Conservation (phyloP, 352 stramenopile species). For the Peronospora farinosa region DNA sequence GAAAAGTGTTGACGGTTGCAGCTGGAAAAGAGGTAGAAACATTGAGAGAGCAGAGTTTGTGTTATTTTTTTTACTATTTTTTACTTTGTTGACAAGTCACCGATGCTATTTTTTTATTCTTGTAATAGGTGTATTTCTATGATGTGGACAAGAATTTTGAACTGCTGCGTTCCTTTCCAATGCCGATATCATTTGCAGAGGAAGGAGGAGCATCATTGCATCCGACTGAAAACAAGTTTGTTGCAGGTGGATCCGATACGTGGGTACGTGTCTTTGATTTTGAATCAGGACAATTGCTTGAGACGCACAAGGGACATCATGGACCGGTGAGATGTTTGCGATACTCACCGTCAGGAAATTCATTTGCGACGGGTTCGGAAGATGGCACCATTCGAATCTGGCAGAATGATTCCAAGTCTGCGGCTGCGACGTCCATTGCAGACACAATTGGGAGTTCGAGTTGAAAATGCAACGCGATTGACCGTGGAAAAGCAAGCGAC, state of each 20-base stretch:
- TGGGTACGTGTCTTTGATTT: constrained; percentile 97
- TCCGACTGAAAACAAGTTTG: constrained; percentile 79
- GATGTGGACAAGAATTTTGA: constrained; percentile 65
- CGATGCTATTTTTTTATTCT: not conserved
- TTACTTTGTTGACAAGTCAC: not conserved
- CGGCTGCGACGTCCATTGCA: constrained; percentile 53
- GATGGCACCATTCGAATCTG: constrained; percentile 98
- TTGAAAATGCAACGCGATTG: constrained; percentile 10
- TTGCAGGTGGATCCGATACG: constrained; percentile 91
- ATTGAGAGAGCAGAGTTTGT: not conserved
- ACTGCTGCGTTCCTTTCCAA: constrained; percentile 59
- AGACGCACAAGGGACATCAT: constrained; percentile 97
- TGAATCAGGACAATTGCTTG: constrained; percentile 85
- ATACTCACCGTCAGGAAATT: constrained; percentile 90
- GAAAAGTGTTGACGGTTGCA: constrained; percentile 84
- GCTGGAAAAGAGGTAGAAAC: constrained; percentile 77
- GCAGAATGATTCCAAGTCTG: constrained; percentile 73
- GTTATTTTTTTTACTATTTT: no score
- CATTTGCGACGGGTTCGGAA: constrained; percentile 94
- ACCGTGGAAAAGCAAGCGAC: constrained; percentile 15
- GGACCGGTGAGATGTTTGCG: constrained; percentile 94
- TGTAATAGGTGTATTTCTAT: constrained; percentile 89
- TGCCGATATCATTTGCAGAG: constrained; percentile 89
- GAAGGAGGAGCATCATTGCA: constrained; percentile 88
- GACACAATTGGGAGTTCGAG: constrained; percentile 29